Base-by-base conservation (phyloP, 2,329 filamentous ascomycete species). In the Ceratocystis alfenasii region DNA sequence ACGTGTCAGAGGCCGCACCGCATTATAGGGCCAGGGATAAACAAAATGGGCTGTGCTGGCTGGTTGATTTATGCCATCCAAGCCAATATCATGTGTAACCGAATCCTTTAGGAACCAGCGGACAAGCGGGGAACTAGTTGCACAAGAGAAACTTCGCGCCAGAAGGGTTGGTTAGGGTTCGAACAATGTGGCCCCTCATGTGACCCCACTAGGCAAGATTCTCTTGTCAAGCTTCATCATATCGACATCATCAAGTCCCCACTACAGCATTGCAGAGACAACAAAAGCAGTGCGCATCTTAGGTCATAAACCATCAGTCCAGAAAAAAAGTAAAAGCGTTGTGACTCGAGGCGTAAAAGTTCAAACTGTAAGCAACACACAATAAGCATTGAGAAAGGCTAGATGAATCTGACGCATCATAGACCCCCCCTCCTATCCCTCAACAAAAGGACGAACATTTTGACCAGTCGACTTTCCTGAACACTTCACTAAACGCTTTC, bases 191-290 rank as follows among this genome's bases (percentile, higher is more conserved):
- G 33, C 22, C 57, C 55, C 59, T 53, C 64, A 66, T 66, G 64
- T 66, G 64, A 66, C 59, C 30, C 25, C 12, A 30, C 28, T 48
- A 62, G n/a, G 59, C 62, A 48, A 55, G 28, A 46, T 50, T 55
- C 30, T 62, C 48, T 36, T 44, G 33, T n/a, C 41, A 22, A 55
- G 59, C 59, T 41, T 41, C 36, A 62, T 57, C 53, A 30, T 22
- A 15, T 10, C 53, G 53, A 57, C 53, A 57, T 57, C 53, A 63
- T 55, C 59, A 66, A 59, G 46, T 60, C 48, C 22, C 65, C 46
- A 60, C 61, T 48, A 45, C 48, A 25, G 48, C 65, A 55, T 41
- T 41, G 36, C 36, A 41, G 10, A 41, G 36, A 41, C 17, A 44
- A 22, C 22, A 17, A 25, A 28, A 28, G 30, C 7, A 50, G 20